Conservation (phyloP, 768 basidiomycete species). For the Lentinus brumalis region DNA sequence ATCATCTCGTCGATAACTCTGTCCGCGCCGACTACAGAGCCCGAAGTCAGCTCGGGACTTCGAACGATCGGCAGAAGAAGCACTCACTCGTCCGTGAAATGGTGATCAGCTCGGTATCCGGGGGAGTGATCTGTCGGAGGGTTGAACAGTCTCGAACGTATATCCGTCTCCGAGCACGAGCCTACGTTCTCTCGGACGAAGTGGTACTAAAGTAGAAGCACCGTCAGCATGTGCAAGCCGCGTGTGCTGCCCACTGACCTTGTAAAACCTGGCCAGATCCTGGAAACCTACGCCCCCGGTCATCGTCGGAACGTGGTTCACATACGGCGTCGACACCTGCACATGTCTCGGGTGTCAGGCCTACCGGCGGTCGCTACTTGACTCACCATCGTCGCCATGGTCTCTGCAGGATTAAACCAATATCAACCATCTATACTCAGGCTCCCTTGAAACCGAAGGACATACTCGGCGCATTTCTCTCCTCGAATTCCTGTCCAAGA, state of each 20-base stretch:
- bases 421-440: background rate
- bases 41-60: background rate
- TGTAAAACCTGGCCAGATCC: slow-evolving; percentile 49
- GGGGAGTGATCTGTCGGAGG: slow-evolving; percentile 39
- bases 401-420: slow-evolving; percentile 29
- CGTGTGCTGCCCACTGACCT: slow-evolving; percentile 26
- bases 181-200: slow-evolving; percentile 37
- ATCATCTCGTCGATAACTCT: slow-evolving; percentile 52
- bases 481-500: slow-evolving; percentile 37
- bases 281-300: slow-evolving; percentile 48
- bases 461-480: slow-evolving; percentile 42
- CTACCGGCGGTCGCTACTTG: background rate
- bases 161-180: background rate
- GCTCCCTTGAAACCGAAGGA: background rate
- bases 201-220: slow-evolving; percentile 34
- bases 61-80: background rate
- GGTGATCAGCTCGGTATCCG: slow-evolving; percentile 41
- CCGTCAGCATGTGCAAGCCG: background rate
- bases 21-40: slow-evolving; percentile 41
- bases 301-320: slow-evolving; percentile 45
- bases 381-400: slow-evolving; percentile 44
- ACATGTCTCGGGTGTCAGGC: background rate
- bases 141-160: slow-evolving; percentile 7
- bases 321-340: slow-evolving; percentile 44
- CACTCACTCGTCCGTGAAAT: slow-evolving; percentile 43